Base-by-base conservation (phyloP, 192 early-diverging fungal species). In the Phycomyces nitens region DNA sequence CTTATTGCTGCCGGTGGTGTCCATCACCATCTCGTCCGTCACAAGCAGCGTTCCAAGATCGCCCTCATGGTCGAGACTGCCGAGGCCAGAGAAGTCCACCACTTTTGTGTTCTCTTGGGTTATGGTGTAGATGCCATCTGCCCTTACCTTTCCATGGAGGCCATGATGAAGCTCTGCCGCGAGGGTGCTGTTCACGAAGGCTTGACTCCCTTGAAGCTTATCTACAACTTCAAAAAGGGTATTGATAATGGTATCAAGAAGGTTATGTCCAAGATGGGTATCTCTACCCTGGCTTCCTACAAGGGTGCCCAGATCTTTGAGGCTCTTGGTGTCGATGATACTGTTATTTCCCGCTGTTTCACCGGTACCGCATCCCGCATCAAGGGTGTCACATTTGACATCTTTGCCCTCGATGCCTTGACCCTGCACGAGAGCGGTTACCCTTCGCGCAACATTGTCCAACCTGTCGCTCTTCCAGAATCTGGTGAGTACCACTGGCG, bases 261-360 rank as follows among this genome's bases (percentile, higher is more conserved):
- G 79, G 95, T 99, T 58, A 99, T 97, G 95, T 97, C 95, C 69
- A 99, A 99, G 84, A 99, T 99, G 97, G 97, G 97, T 61, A 96
- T 99, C 60, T 96, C 94, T 11, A 97, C 97, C 18, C 78, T 99
- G 55, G 94, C 96, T 76, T 90, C 87, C 12, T 99, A 99, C 85
- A 97, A 97, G 81, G 97, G 94, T 59, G 97, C 97, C 10, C 97
- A 99, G 84, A 96, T 97, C 69, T 99, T 99, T 72, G 97, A 99
- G 72, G 93, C 93, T 18, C 84, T 99, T 24, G 97, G 97, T 65
- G 69, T 99, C 3, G 92, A 94, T 62, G 79, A 84, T 27, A 80
- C 89, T 38, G 95, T 99, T 42, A 89, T 99, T 58, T 77, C 84
- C 27, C 84, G 85, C 54, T 99, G 95, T 73, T 99, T 99, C 81